phyloP scores from a whole-genome alignment of 352 stramenopile genomes.

The Globisporangium parvum region DNA sequence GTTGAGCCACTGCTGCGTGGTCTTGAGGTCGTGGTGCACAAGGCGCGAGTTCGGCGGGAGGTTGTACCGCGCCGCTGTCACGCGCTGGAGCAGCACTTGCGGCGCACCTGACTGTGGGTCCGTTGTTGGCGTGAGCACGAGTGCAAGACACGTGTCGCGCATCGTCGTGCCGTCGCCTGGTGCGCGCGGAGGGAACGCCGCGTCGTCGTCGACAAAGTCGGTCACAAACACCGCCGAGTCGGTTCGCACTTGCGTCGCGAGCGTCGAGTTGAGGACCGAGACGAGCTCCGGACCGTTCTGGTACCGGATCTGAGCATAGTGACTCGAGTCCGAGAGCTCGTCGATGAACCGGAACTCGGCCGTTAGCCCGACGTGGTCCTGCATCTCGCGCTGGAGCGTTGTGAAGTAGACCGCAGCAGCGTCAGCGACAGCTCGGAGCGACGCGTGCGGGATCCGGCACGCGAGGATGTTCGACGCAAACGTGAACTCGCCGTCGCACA shows the following conservation, averaged over 20 bases:
- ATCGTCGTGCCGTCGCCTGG: slow-evolving; percentile 16
- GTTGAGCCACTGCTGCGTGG: slow-evolving; percentile 45
- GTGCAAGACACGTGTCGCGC: slow-evolving; percentile 27
- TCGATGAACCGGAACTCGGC: slow-evolving; percentile 26
- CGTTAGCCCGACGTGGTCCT: slow-evolving; percentile 20
- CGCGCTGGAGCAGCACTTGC: slow-evolving; percentile 40
- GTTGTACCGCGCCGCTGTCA: slow-evolving; percentile 44
- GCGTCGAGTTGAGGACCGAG: slow-evolving; percentile 34
- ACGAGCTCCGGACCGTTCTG: slow-evolving; percentile 29
- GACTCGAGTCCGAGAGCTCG: slow-evolving; percentile 18
- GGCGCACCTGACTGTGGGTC: slow-evolving; percentile 26
- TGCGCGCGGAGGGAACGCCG: slow-evolving; percentile 22
- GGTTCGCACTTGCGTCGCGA: slow-evolving; percentile 22
- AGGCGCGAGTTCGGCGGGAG: slow-evolving; percentile 31
- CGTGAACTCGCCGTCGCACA: slow-evolving; percentile 36
- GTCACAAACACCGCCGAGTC: slow-evolving; percentile 32
- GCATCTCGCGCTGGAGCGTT: slow-evolving; percentile 26
- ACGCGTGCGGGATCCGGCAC: slow-evolving; percentile 33
- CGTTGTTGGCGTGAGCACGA: slow-evolving; percentile 25
- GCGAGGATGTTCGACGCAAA: slow-evolving; percentile 50
- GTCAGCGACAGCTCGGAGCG: slow-evolving; percentile 25
- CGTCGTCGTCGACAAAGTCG: slow-evolving; percentile 45
- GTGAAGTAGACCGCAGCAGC: slow-evolving; percentile 34
- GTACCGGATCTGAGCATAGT: slow-evolving; percentile 42
- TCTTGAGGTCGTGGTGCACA: slow-evolving; percentile 43